These are phyloP conservation scores for Cordyceps cateniannulata DNA, from an alignment of 2,329 filamentous ascomycete species.

Conservation along the genomic window DNA sequence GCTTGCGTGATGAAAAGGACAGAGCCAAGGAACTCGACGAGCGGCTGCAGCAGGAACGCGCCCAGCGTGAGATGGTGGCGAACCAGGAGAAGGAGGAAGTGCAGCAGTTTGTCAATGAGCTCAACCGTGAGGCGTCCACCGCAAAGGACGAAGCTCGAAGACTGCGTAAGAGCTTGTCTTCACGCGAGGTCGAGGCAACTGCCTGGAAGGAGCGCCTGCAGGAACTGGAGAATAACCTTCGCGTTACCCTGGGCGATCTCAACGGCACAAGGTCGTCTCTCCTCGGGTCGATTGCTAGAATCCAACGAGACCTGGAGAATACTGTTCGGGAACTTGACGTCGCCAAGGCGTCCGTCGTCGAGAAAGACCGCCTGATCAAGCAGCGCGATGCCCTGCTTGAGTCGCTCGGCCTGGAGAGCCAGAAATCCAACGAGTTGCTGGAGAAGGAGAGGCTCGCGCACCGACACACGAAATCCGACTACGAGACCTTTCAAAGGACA, in stretches of 20 bases:
- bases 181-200: slow-evolving; percentile 79
- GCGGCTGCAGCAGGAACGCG: slow-evolving; percentile 70
- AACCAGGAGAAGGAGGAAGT: slow-evolving; percentile 91
- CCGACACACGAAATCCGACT: slow-evolving; percentile 78
- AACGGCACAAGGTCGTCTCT: slow-evolving; percentile 80
- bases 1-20: slow-evolving; percentile 79
- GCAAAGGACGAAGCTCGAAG: slow-evolving; percentile 81
- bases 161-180: slow-evolving; percentile 75
- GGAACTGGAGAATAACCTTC: slow-evolving; percentile 82
- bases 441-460: slow-evolving; percentile 85
- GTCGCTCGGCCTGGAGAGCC: slow-evolving; percentile 77
- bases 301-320: slow-evolving; percentile 81
- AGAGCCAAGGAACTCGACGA: slow-evolving; percentile 64
- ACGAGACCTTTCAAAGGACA: slow-evolving; percentile 81
- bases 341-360: slow-evolving; percentile 69
- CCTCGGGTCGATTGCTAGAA: slow-evolving; percentile 78
- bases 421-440: slow-evolving; percentile 77
- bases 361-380: slow-evolving; percentile 86
- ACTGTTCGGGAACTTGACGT: slow-evolving; percentile 77
- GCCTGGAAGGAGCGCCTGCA: slow-evolving; percentile 88
- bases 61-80: slow-evolving; percentile 80
- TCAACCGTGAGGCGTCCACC: slow-evolving; percentile 74
- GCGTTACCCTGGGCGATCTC: slow-evolving; percentile 80
- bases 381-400: slow-evolving; percentile 86
- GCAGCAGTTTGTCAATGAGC: slow-evolving; percentile 85